Conservation (phyloP, 2,329 filamentous ascomycete species). For the Juglanconis sp. region DNA sequence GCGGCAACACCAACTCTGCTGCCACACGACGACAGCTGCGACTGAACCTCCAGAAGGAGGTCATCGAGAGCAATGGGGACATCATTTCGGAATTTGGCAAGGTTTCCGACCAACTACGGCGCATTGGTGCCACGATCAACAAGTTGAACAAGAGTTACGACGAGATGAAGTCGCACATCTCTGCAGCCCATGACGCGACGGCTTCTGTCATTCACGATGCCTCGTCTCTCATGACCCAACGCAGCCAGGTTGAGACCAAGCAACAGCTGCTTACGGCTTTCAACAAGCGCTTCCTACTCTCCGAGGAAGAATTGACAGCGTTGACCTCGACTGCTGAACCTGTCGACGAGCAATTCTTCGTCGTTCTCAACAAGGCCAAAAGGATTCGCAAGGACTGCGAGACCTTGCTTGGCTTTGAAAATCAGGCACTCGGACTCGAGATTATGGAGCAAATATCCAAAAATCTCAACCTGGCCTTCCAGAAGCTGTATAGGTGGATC, state of each 20-base stretch:
- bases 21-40: slow-evolving; percentile 77
- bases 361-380: slow-evolving; percentile 73
- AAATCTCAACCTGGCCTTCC: slow-evolving; percentile 82
- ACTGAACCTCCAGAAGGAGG: slow-evolving; percentile 82
- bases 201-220: slow-evolving; percentile 75
- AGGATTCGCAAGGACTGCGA: slow-evolving; percentile 87
- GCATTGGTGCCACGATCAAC: slow-evolving; percentile 75
- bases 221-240: slow-evolving; percentile 67
- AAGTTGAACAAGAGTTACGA: slow-evolving; percentile 76
- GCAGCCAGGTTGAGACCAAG: slow-evolving; percentile 72
- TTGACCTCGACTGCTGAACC: slow-evolving; percentile 77
- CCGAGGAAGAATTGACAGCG: slow-evolving; percentile 72
- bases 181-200: slow-evolving; percentile 71
- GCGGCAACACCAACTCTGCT: slow-evolving; percentile 68
- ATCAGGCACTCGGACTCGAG: slow-evolving; percentile 82
- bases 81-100: slow-evolving; percentile 85
- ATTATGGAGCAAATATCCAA: slow-evolving; percentile 89
- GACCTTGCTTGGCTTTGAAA: slow-evolving; percentile 82
- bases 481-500: slow-evolving; percentile 94
- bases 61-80: slow-evolving; percentile 87
- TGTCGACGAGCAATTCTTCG: slow-evolving; percentile 82
- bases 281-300: slow-evolving; percentile 77
- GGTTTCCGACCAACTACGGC: slow-evolving; percentile 87
- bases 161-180: slow-evolving; percentile 75
- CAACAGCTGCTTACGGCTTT: slow-evolving; percentile 76